phyloP scores from a whole-genome alignment of 495 filamentous ascomycete species.

The Daldinia vernicosa region DNA sequence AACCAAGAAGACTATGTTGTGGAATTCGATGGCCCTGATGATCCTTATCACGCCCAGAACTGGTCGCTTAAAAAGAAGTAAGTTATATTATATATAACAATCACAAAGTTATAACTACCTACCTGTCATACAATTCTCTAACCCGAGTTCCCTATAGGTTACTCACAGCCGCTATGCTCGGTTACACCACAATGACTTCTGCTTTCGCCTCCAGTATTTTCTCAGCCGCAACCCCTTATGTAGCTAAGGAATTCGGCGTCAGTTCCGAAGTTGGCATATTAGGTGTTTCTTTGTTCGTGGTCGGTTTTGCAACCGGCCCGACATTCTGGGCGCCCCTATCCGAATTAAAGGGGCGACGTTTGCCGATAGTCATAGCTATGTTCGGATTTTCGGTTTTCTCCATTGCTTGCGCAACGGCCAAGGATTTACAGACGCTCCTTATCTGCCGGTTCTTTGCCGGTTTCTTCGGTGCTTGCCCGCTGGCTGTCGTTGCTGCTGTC shows the following conservation, averaged over 20 bases:
- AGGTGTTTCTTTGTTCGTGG: slow-evolving; percentile 74
- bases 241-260: slow-evolving; percentile 64
- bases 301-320: slow-evolving; percentile 75
- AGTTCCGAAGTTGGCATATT: slow-evolving; percentile 68
- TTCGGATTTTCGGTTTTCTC: slow-evolving; percentile 84
- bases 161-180: slow-evolving; percentile 73
- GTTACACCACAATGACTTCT: slow-evolving; percentile 77
- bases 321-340: slow-evolving; percentile 76
- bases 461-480: slow-evolving; percentile 76
- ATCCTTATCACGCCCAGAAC: slow-evolving; percentile 84
- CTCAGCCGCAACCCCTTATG: slow-evolving; percentile 65
- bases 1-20: slow-evolving; percentile 85
- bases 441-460: slow-evolving; percentile 87
- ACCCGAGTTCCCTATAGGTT: slow-evolving; percentile 55
- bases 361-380: slow-evolving; percentile 75
- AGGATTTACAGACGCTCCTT: slow-evolving; percentile 83
- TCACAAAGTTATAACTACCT: background rate
- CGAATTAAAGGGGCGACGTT: slow-evolving; percentile 77
- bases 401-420: slow-evolving; percentile 73
- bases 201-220: slow-evolving; percentile 79
- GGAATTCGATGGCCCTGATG: slow-evolving; percentile 81
- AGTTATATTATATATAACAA: slow-evolving; percentile 36
- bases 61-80: slow-evolving; percentile 83
- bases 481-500: slow-evolving; percentile 85
- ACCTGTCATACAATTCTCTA: slow-evolving; percentile 23